These are phyloP conservation scores for Naganishia sp. DNA, from an alignment of 1,284 basidiomycete species.

Conservation along the genomic window DNA sequence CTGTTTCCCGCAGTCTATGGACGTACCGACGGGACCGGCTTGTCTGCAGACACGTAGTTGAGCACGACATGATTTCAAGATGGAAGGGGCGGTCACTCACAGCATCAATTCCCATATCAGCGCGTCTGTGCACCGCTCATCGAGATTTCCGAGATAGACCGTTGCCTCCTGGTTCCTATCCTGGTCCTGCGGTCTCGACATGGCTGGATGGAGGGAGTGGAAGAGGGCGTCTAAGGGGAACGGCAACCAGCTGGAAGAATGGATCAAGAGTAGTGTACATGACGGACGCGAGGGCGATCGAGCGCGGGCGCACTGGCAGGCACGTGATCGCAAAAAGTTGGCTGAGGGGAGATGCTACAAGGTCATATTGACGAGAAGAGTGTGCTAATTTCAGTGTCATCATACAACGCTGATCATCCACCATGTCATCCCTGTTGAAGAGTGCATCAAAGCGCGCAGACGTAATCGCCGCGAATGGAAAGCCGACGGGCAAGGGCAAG, in stretches of 20 bases:
- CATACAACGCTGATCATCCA: not conserved
- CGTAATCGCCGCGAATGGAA: conserved; percentile 37
- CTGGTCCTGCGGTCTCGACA: conserved; percentile 68
- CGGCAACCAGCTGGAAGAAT: not conserved
- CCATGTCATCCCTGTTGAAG: conserved; percentile 35
- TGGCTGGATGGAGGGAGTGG: not conserved
- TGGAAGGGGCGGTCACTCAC: conserved; percentile 38
- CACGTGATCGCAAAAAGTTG: conserved; percentile 29
- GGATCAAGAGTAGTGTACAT: not conserved
- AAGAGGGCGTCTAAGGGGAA: not conserved
- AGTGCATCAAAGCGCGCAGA: conserved; percentile 39
- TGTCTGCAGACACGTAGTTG: conserved; percentile 56
- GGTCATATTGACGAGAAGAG: not conserved
- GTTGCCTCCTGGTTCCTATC: conserved; percentile 94
- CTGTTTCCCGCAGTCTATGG: conserved; percentile 22
- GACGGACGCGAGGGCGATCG: conserved; percentile 1
- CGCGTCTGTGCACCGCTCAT: conserved; percentile 90
- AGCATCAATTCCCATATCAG: conserved; percentile 98
- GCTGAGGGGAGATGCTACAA: not conserved
- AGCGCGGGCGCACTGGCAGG: conserved; percentile 13
- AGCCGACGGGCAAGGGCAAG: conserved; percentile 36
- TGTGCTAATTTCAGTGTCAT: too few relatives aligned
- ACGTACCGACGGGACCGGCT: conserved; percentile 91
- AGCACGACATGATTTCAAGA: not conserved
- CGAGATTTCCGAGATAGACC: conserved; percentile 92